These are phyloP conservation scores for Geum urbanum DNA, from an alignment of 306 rosid species.

Conservation along the genomic window DNA sequence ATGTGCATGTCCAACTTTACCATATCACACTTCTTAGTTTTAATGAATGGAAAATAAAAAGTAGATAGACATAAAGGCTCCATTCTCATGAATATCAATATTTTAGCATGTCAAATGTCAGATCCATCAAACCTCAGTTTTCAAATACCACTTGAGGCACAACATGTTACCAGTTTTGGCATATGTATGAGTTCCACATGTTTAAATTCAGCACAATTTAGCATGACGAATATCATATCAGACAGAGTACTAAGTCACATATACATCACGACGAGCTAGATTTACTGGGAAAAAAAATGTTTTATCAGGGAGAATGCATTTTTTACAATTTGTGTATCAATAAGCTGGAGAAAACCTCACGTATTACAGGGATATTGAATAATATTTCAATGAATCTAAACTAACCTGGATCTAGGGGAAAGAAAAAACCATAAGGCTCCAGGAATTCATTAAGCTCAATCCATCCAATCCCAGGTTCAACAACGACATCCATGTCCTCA, in stretches of 20 bases:
- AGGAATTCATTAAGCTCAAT: conserved; percentile 94
- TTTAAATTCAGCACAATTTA: too few relatives aligned
- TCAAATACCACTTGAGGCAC: neutral
- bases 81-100: neutral
- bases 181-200: too few relatives aligned
- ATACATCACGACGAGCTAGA: neutral
- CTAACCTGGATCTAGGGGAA: conserved; percentile 98
- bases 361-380: neutral
- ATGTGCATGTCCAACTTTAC: neutral
- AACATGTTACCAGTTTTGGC: neutral
- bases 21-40: neutral
- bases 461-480: conserved; percentile 99
- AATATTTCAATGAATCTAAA: conserved; percentile 1
- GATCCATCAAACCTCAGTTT: neutral
- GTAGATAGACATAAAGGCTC: neutral
- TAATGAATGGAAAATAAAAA: neutral
- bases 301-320: neutral
- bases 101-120: neutral
- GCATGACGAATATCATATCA: neutral
- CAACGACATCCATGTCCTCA: conserved; percentile 89
- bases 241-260: neutral
- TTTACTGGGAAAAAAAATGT: neutral
- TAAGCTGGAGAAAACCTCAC: neutral
- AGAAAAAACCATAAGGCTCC: conserved; percentile 91
- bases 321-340: neutral